These are phyloP conservation scores for Conoideocrella luteorostrata DNA, from an alignment of 2,329 filamentous ascomycete species.

Conservation along the genomic window DNA sequence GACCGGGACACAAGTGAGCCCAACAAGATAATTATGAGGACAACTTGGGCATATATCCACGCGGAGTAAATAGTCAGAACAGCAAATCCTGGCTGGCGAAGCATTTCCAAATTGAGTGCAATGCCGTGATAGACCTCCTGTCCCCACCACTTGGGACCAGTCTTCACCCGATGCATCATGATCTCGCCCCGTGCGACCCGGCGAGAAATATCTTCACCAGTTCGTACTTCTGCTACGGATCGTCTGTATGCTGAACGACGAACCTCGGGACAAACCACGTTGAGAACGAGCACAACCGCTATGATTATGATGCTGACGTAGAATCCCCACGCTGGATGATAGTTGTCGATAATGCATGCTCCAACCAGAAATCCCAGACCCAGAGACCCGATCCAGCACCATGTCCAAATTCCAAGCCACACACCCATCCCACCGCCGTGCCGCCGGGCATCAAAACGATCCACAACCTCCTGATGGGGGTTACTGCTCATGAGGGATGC, in stretches of 20 bases:
- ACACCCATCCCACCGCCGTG: slow-evolving; percentile 73
- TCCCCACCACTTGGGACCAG: slow-evolving; percentile 69
- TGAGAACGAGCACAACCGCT: slow-evolving; percentile 58
- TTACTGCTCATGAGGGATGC: slow-evolving; percentile 66
- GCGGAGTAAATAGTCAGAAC: slow-evolving; percentile 65
- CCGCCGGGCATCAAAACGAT: slow-evolving; percentile 60
- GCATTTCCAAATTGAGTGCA: slow-evolving; percentile 61
- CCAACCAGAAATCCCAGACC: slow-evolving; percentile 67
- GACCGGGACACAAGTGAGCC: slow-evolving; percentile 64
- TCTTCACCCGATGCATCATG: slow-evolving; percentile 67
- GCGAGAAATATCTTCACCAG: slow-evolving; percentile 43
- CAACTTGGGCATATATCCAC: slow-evolving; percentile 74
- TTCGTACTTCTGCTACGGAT: slow-evolving; percentile 59
- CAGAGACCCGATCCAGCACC: slow-evolving; percentile 68
- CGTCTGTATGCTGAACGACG: slow-evolving; percentile 62
- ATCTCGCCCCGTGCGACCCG: slow-evolving; percentile 66
- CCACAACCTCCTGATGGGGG: slow-evolving; percentile 66
- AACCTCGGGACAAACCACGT: slow-evolving; percentile 66
- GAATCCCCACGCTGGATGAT: slow-evolving; percentile 67
- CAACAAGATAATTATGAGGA: slow-evolving; percentile 65
- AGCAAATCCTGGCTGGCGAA: slow-evolving; percentile 67
- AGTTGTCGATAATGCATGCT: slow-evolving; percentile 57
- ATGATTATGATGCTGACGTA: slow-evolving; percentile 66
- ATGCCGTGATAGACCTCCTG: slow-evolving; percentile 69
- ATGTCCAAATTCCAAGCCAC: slow-evolving; percentile 76